A percentile compares a stretch with the other conserved stretches of the same genome.
phyloP scores from a whole-genome alignment of 1,284 basidiomycete genomes.

The Leucoagaricus sp. region DNA sequence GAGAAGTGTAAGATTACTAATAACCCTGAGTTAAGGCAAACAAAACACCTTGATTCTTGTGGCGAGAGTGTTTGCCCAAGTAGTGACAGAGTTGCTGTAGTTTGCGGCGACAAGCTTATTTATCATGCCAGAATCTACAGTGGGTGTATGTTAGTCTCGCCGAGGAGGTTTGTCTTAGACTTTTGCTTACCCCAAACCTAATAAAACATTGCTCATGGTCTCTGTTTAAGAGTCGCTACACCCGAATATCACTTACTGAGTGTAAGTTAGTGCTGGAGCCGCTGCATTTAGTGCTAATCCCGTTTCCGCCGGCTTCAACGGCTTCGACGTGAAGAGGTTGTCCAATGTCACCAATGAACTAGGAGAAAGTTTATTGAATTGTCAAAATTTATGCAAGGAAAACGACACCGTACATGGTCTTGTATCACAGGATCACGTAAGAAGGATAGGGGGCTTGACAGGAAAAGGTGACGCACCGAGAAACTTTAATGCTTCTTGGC shows the following conservation, averaged over 20 bases:
- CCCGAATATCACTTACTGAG: slow-evolving; percentile 46
- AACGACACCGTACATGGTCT: slow-evolving; percentile 36
- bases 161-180: background rate
- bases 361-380: background rate
- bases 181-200: slow-evolving; percentile 38
- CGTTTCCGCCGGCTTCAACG: slow-evolving; percentile 43
- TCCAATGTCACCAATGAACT: slow-evolving; percentile 56
- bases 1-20: background rate
- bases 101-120: slow-evolving; percentile 42
- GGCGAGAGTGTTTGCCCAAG: slow-evolving; percentile 45
- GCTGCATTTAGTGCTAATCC: slow-evolving; percentile 39
- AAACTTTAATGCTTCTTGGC: slow-evolving; percentile 54
- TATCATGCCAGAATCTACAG: slow-evolving; percentile 47
- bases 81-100: slow-evolving; percentile 39
- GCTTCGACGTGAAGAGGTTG: slow-evolving; percentile 53
- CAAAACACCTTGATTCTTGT: slow-evolving; percentile 42
- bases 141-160: background rate
- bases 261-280: slow-evolving; percentile 51
- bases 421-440: background rate
- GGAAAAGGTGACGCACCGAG: slow-evolving; percentile 30
- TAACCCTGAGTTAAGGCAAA: background rate
- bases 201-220: no score
- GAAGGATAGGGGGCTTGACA: background rate
- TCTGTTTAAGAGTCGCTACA: no score
- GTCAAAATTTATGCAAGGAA: background rate